Conservation (phyloP, 805 yeast species). For the Osmozyma mogii region DNA sequence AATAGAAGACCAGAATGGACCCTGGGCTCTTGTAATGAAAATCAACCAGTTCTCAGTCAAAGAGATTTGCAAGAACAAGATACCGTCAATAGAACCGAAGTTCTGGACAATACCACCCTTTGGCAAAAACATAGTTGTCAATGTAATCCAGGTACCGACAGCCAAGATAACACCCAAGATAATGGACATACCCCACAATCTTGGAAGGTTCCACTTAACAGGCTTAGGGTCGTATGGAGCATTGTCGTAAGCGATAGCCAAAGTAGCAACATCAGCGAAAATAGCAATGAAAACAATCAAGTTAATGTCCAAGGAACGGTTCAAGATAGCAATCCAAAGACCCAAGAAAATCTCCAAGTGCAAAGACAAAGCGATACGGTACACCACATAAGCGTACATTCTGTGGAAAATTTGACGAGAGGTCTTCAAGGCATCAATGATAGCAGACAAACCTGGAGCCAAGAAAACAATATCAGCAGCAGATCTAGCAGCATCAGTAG, state of each 20-base stretch:
- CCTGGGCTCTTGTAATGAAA: slow-evolving; percentile 93
- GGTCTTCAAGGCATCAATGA: slow-evolving; percentile 86
- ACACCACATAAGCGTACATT: slow-evolving; percentile 96
- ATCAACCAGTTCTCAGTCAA: slow-evolving; percentile 96
- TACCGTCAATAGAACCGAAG: slow-evolving; percentile 92
- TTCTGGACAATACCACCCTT: slow-evolving; percentile 93
- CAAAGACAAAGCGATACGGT: slow-evolving; percentile 93
- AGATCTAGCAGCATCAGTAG: slow-evolving; percentile 94
- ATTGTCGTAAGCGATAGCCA: slow-evolving; percentile 94
- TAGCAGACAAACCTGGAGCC: slow-evolving; percentile 93
- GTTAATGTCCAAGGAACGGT: slow-evolving; percentile 79
- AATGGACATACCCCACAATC: slow-evolving; percentile 95
- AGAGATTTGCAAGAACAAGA: slow-evolving; percentile 87
- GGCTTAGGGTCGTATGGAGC: slow-evolving; percentile 93
- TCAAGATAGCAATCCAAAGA: slow-evolving; percentile 92
- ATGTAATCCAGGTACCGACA: slow-evolving; percentile 88
- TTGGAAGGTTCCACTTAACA: slow-evolving; percentile 94
- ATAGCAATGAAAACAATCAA: slow-evolving; percentile 94
- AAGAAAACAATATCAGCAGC: slow-evolving; percentile 93
- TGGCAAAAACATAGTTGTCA: slow-evolving; percentile 86
- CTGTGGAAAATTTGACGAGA: slow-evolving; percentile 97
- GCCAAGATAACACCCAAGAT: slow-evolving; percentile 81
- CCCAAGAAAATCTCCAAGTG: slow-evolving; percentile 94
- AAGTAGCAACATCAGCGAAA: slow-evolving; percentile 95
- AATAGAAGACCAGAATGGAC: slow-evolving; percentile 95